A percentile compares a stretch with the other conserved stretches of the same genome.
Conservation (phyloP, 2,329 filamentous ascomycete species). For the Cytospora paraplurivora region DNA sequence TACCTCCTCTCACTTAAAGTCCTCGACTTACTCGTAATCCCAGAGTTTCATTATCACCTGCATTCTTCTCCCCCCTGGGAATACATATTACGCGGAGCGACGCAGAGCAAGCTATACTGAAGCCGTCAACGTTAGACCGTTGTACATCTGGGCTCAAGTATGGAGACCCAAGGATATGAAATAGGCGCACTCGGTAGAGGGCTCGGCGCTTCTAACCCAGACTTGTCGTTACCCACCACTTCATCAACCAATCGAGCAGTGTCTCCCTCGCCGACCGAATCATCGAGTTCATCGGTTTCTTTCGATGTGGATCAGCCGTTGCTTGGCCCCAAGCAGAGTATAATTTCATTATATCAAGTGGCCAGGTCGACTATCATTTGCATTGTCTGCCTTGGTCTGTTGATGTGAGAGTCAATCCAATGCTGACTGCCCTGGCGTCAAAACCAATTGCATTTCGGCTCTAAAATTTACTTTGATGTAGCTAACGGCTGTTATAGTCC, state of each 20-base stretch:
- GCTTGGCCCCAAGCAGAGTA: not conserved
- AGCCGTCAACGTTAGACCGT: not conserved
- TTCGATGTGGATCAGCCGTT: not conserved
- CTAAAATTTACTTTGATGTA: not conserved
- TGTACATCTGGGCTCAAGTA: not conserved
- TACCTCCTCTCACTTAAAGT: not conserved
- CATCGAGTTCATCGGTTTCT: not conserved
- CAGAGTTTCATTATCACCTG: not conserved
- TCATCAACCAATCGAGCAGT: not conserved
- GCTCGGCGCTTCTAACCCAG: not conserved
- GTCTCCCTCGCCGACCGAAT: not conserved
- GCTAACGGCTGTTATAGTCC: not conserved
- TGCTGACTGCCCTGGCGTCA: not conserved
- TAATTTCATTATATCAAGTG: not conserved
- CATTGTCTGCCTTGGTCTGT: not conserved
- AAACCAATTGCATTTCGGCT: not conserved
- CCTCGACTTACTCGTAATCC: not conserved
- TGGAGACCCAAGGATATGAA: not conserved
- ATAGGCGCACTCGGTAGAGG: not conserved
- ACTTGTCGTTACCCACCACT: not conserved
- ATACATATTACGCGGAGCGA: not conserved
- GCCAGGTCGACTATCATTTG: not conserved
- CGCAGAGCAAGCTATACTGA: not conserved
- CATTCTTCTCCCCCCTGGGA: not conserved
- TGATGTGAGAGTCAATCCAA: not conserved